phyloP scores from a whole-genome alignment of 2,329 filamentous ascomycete genomes.

The Penicillium olsonii region DNA sequence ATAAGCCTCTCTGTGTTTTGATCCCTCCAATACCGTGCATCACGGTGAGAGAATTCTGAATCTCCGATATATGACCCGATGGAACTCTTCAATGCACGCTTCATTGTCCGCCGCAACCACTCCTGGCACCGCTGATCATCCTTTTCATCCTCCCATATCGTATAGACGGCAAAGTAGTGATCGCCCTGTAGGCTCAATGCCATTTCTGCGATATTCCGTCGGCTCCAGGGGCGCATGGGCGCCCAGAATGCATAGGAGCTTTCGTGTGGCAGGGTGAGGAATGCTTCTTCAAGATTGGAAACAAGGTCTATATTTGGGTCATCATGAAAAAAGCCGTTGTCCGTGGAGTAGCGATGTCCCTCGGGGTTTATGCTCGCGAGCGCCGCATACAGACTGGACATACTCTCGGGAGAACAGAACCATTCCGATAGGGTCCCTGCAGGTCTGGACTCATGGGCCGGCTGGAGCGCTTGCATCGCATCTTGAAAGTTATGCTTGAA shows the following conservation, averaged over 20 bases:
- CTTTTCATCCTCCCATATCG: slow-evolving; percentile 50
- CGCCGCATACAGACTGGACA: slow-evolving; percentile 37
- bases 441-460: slow-evolving; percentile 37
- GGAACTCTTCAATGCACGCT: slow-evolving; percentile 25
- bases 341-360: slow-evolving; percentile 52
- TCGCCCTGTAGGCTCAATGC: slow-evolving; percentile 58
- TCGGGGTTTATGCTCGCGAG: slow-evolving; percentile 52
- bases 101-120: slow-evolving; percentile 51
- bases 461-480: slow-evolving; percentile 16
- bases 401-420: slow-evolving; percentile 37
- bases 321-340: slow-evolving; percentile 55
- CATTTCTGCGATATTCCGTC: slow-evolving; percentile 50
- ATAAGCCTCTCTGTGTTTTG: slow-evolving; percentile 46
- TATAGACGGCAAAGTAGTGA: slow-evolving; percentile 59
- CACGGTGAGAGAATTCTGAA: slow-evolving; percentile 52
- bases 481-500: slow-evolving; percentile 17
- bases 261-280: slow-evolving; percentile 49
- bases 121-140: slow-evolving; percentile 48
- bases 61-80: slow-evolving; percentile 59
- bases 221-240: slow-evolving; percentile 53
- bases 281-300: slow-evolving; percentile 49
- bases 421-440: slow-evolving; percentile 38
- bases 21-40: slow-evolving; percentile 50
- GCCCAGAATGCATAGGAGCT: slow-evolving; percentile 54
- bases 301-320: slow-evolving; percentile 44